phyloP scores from a whole-genome alignment of 371 early-diverging fungal species.

The Mortierella sp. region DNA sequence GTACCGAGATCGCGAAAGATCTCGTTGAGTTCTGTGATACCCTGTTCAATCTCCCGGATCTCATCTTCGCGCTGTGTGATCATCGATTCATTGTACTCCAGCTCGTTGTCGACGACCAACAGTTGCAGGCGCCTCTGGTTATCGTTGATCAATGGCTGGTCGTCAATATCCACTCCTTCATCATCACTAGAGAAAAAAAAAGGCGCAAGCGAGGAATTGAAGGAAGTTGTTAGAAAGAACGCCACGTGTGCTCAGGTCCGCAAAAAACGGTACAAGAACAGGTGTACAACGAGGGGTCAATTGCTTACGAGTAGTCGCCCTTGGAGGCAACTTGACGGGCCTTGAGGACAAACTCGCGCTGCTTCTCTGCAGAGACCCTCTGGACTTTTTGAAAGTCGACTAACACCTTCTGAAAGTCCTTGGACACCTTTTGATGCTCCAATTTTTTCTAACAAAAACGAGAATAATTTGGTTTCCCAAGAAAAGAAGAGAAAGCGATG shows the following conservation, averaged over 20 bases:
- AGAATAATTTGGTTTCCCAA: neutral
- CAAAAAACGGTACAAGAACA: neutral
- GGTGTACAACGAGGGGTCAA: conserved; percentile 2
- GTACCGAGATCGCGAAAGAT: conserved; percentile 97
- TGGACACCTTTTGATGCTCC: conserved; percentile 86
- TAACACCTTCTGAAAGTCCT: conserved; percentile 92
- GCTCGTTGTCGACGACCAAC: conserved; percentile 87
- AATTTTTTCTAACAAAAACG: conserved; percentile 62
- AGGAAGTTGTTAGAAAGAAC: neutral
- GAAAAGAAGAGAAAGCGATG: neutral
- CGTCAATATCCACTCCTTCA: conserved; percentile 60
- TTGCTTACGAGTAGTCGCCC: conserved; percentile 35
- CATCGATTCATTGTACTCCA: conserved; percentile 92
- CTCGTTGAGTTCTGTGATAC: conserved; percentile 94
- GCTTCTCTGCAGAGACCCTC: conserved; percentile 87
- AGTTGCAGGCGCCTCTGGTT: conserved; percentile 75
- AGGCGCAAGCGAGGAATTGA: neutral
- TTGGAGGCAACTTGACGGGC: conserved; percentile 47
- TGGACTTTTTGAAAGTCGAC: conserved; percentile 90
- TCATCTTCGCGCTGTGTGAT: conserved; percentile 95
- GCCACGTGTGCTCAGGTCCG: neutral
- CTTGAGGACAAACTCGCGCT: conserved; percentile 88
- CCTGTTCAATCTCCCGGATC: conserved; percentile 91
- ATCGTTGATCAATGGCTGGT: conserved; percentile 71
- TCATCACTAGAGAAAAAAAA: conserved; percentile 14